Base-by-base conservation (phyloP, 2,329 filamentous ascomycete genomes). In the Alternaria consortialis region DNA sequence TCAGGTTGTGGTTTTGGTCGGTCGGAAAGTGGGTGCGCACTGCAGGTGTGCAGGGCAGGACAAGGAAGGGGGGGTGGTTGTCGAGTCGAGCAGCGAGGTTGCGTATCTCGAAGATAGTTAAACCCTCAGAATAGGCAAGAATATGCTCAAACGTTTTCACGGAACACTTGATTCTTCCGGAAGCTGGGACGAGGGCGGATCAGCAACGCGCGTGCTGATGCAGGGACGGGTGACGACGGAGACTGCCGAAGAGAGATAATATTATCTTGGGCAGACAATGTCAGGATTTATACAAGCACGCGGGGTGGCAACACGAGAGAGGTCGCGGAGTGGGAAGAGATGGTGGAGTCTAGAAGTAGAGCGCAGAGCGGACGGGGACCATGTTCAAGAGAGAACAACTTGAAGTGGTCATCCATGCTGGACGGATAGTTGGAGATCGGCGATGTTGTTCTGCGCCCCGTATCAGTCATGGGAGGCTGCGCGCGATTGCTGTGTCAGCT, bases 391-490 rank as follows among this genome's bases (percentile, higher is more conserved):
- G 56, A 55, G 52, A 27, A 39, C 43, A 47, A 53, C 53, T 62
- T 68, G 66, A 46, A 65, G 60, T 65, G 66, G 66, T 68, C 62
- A 68, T 68, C 51, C 66, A 68, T 68, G 56, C 46, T 67, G 53
- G 59, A 58, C 50, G 54, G 54, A 58, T 65, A 52, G 59, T 36
- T 34, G 46, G 29, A 44, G 66, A 68, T 68, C 66, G 66, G 62
- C 66, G 66, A 68, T 72, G 68, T 60, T 70, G 65, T 62, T 68
- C 63, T 63, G 58, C 48, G 47, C 36, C 64, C 40, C 53, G 56
- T 60, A 62, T 58, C 58, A 57, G 62, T 58, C 62, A 48, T 56
- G 56, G 48, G 47, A 63, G 55, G 52, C 52, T 53, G 56, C 60
- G 42, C 51, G 62, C 70, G 70, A 72, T 72, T 62, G 66, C 31